These are phyloP conservation scores for Beauveria rudraprayagi DNA, from an alignment of 2,329 filamentous ascomycete species.

Conservation along the genomic window DNA sequence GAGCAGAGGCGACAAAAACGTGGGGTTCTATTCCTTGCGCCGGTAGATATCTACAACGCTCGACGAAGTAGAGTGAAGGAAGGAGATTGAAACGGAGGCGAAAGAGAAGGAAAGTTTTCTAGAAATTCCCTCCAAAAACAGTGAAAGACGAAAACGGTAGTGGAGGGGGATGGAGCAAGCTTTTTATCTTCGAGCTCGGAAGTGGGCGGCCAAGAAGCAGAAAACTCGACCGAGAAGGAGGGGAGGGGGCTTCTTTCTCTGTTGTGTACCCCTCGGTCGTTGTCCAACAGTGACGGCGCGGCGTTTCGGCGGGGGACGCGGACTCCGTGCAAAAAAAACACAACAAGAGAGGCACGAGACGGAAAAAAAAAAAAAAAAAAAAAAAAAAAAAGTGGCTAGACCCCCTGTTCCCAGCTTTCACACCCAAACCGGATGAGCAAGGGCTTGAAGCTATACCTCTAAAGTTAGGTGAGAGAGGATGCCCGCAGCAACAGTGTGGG, in stretches of 20 bases:
- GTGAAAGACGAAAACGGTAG: neutral
- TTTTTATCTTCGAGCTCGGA: constrained; percentile 6
- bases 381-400: neutral
- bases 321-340: neutral
- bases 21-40: neutral
- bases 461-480: constrained; percentile 10
- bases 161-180: neutral
- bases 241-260: neutral
- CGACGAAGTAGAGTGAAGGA: neutral
- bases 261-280: neutral
- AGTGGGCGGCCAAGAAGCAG: constrained; percentile 5
- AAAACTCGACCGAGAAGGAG: neutral
- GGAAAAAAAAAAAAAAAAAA: neutral
- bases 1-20: neutral
- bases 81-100: neutral
- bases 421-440: neutral
- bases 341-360: neutral
- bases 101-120: neutral
- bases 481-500: neutral
- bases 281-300: neutral
- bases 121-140: neutral
- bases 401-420: neutral
- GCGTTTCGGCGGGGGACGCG: constrained; percentile 8
- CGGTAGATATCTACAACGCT: neutral
- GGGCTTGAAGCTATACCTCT: constrained; percentile 11